phyloP scores from a whole-genome alignment of 305 asterid genomes.

The Petunia hybrid region DNA sequence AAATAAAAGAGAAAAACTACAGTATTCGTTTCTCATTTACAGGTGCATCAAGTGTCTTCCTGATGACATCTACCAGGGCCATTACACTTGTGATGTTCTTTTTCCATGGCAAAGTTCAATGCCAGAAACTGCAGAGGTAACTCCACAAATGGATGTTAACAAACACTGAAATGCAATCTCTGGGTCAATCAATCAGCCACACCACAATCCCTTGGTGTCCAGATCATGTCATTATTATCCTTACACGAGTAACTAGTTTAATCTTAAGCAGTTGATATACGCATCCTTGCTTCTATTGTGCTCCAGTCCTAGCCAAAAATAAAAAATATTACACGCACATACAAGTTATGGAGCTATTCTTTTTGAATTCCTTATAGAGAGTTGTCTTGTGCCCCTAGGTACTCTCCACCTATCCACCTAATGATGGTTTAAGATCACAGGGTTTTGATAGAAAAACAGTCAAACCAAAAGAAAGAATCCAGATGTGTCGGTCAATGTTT shows the following conservation, averaged over 20 bases:
- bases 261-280: background rate
- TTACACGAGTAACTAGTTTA: background rate
- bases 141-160: slow-evolving; percentile 51
- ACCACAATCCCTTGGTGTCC: background rate
- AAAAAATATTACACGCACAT: background rate
- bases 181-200: slow-evolving; percentile 5
- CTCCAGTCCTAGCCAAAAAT: background rate
- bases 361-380: background rate
- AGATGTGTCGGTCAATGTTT: too few species aligned
- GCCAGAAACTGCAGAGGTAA: slow-evolving; percentile 95
- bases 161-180: background rate
- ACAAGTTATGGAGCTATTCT: background rate
- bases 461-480: background rate
- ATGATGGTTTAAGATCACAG: too few species aligned
- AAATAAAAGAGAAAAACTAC: background rate
- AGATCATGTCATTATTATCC: background rate
- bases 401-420: background rate
- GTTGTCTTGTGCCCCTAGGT: background rate
- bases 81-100: slow-evolving; percentile 82
- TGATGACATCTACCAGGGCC: background rate
- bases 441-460: too few species aligned
- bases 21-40: background rate
- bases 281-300: background rate
- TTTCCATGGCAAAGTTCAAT: slow-evolving; percentile 68
- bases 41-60: background rate